These are phyloP conservation scores for Umbelopsis vinacea DNA, from an alignment of 192 early-diverging fungal species.

Conservation along the genomic window DNA sequence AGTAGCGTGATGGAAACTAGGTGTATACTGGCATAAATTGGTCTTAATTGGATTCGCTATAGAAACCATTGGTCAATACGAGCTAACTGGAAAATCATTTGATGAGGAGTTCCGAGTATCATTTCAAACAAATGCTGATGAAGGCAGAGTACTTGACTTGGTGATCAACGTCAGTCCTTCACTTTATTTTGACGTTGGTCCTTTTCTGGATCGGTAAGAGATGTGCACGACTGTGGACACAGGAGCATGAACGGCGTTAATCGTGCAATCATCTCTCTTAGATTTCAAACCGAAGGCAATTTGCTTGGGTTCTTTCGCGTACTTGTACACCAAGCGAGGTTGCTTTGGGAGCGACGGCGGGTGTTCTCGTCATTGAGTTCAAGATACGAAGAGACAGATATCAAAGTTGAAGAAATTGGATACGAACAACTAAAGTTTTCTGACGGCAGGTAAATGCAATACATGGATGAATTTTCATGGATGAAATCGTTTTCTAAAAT, in stretches of 20 bases:
- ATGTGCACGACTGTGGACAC: too few relatives aligned
- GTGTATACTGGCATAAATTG: neutral
- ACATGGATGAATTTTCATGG: neutral
- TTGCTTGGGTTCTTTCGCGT: constrained; percentile 31
- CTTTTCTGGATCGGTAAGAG: constrained; percentile 1
- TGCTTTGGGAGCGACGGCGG: constrained; percentile 14
- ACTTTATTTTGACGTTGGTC: constrained; percentile 7
- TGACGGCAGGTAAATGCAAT: neutral
- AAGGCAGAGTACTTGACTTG: constrained; percentile 14
- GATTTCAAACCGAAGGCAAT: constrained; percentile 27
- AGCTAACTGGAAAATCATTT: constrained; percentile 9
- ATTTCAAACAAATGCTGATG: constrained; percentile 11
- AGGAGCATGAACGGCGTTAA: neutral
- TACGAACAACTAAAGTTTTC: constrained; percentile 11
- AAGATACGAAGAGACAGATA: constrained; percentile 3
- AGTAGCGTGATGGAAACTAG: neutral
- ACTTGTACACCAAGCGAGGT: constrained; percentile 30
- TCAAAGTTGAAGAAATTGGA: constrained; percentile 10
- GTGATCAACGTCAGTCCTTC: constrained; percentile 3
- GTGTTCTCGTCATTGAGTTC: constrained; percentile 12
- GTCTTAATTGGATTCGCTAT: neutral
- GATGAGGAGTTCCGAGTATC: constrained; percentile 13
- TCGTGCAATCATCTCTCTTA: neutral
- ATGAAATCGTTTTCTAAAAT: too few relatives aligned
- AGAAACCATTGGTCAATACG: constrained; percentile 9